Base-by-base conservation (phyloP, 352 stramenopile species). In the Globisporangium spinosum region DNA sequence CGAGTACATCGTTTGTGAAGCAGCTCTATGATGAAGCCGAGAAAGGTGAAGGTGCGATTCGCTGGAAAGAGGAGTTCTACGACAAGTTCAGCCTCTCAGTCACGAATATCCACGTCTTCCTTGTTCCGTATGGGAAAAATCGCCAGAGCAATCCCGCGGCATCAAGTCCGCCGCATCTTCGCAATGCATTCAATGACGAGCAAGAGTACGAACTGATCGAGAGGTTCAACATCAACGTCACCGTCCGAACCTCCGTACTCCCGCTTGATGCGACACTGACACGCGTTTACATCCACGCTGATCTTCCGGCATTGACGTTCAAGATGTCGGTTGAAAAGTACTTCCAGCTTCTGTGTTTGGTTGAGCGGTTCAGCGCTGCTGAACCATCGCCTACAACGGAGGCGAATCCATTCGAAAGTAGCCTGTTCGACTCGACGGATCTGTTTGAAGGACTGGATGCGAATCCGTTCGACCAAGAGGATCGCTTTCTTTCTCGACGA, bases 1-100 rank as follows among this genome's bases (percentile, higher is more conserved):
- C 79, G 2, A 90, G 82, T 57, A 92, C 84, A 40, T 91, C 82
- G 9, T 96, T 96, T 35, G 85, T 92, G 32, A 90, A 91, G 67
- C 89, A 96, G 49, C 57, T 96, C 12, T 94, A 91, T 54, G 89
- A 96, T 70, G 89, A 96, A 73, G 85, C 84, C 2, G 89, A 96
- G 57, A 84, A 77, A 70, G 89, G 87, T 25, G 85, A 96, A 73
- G 85, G 85, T 0, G 85, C 87, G 7, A 90, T 94, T 68, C 89
- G 85, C 22, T 96, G 89, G 89, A 96, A 96, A 59, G 89, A 96
- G 70, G 89, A 95, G 55, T 96, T 96, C 62, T 96, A 96, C 67
- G 89, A 96, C 76, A 96, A 95, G 71, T 96, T 96, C 69, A 90
- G 80, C 25, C 73, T 95, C 23, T 87, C 84, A 4, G 69, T 96